Evolutionary conservation across 768 basidiomycete species (phyloP).

Genomic region (Boletus sensibilis): DNA sequence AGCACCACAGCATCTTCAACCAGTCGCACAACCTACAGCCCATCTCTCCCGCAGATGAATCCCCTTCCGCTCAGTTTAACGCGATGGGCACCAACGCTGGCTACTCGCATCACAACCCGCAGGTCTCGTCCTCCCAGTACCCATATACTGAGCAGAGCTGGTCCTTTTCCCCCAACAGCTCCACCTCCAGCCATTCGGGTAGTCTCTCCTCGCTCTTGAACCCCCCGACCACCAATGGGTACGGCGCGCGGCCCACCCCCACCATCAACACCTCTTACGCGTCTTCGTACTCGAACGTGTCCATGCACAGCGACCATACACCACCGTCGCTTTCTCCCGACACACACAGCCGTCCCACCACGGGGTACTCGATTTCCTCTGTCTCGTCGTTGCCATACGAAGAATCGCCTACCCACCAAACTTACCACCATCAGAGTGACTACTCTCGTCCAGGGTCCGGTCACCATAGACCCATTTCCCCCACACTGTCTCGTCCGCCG

Average conservation of each 20-base stretch:
- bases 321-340: slow-evolving; percentile 77
- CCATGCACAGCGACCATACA: slow-evolving; percentile 65
- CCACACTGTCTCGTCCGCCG: slow-evolving; percentile 64
- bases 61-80: slow-evolving; percentile 49
- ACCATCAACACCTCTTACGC: slow-evolving; percentile 71
- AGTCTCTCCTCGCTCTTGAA: slow-evolving; percentile 79
- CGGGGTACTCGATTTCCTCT: slow-evolving; percentile 83
- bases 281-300: slow-evolving; percentile 66
- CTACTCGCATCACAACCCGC: slow-evolving; percentile 31
- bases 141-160: slow-evolving; percentile 65
- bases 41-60: slow-evolving; percentile 69
- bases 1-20: slow-evolving; percentile 56
- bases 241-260: slow-evolving; percentile 55
- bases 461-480: slow-evolving; percentile 63
- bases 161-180: slow-evolving; percentile 45
- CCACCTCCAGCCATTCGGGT: slow-evolving; percentile 63
- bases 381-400: slow-evolving; percentile 76
- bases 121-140: slow-evolving; percentile 56
- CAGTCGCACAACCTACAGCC: slow-evolving; percentile 61
- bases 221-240: slow-evolving; percentile 48
- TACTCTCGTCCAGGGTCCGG: slow-evolving; percentile 75
- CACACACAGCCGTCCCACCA: slow-evolving; percentile 67
- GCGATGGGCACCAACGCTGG: slow-evolving; percentile 37
- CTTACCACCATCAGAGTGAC: slow-evolving; percentile 44
- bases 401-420: slow-evolving; percentile 41